Percentiles rank a stretch among this genome's conserved stretches.
These are phyloP conservation scores for Neurospora sp. DNA, from an alignment of 495 filamentous ascomycete genomes.

Conservation along the genomic window DNA sequence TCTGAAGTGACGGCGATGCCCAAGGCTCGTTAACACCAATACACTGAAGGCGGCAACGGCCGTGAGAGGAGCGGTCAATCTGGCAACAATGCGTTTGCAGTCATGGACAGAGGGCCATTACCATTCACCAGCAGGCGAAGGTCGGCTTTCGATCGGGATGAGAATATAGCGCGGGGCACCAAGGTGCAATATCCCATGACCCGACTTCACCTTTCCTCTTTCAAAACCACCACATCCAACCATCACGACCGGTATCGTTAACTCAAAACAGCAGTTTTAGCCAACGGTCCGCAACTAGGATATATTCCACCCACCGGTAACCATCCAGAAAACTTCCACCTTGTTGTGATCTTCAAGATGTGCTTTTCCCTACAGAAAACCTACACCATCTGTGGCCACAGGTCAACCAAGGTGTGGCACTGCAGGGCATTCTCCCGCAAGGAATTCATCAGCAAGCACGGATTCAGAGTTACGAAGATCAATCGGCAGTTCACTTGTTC, in stretches of 20 bases:
- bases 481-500: too few relatives aligned
- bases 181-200: background rate
- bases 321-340: too few relatives aligned
- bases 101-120: background rate
- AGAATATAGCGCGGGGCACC: background rate
- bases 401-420: too few relatives aligned
- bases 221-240: background rate
- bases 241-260: background rate
- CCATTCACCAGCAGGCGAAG: background rate
- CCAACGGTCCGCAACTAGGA: background rate
- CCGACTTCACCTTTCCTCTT: background rate
- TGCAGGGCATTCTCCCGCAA: too few relatives aligned
- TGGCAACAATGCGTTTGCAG: background rate
- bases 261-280: background rate
- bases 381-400: background rate
- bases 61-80: background rate
- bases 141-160: background rate
- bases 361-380: background rate
- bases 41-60: background rate
- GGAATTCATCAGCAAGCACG: too few relatives aligned
- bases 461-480: too few relatives aligned
- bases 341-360: background rate
- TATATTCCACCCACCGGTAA: too few relatives aligned
- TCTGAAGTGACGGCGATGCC: background rate
- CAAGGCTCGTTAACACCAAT: background rate